These are phyloP conservation scores for Gamarada debralockiae DNA, from an alignment of 495 filamentous ascomycete genomes.

Conservation along the genomic window DNA sequence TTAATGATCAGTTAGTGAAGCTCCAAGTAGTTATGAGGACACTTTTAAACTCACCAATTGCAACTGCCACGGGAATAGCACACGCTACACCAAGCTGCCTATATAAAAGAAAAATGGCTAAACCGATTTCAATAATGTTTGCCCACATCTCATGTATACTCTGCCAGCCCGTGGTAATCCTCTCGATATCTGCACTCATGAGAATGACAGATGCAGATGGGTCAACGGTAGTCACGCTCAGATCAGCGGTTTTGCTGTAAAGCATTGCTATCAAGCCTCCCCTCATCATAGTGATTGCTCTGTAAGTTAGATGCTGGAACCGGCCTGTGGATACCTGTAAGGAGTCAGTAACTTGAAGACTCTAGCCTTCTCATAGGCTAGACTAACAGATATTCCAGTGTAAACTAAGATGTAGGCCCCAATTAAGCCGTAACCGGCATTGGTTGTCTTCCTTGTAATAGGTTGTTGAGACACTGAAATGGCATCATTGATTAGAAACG, in stretches of 20 bases:
- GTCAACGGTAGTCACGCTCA: slow-evolving; percentile 39
- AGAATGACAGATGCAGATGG: slow-evolving; percentile 55
- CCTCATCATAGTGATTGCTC: slow-evolving; percentile 50
- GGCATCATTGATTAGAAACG: slow-evolving; percentile 45
- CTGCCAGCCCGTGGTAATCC: slow-evolving; percentile 19
- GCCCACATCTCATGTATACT: slow-evolving; percentile 22
- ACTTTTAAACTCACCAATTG: slow-evolving; percentile 26
- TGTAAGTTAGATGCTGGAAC: slow-evolving; percentile 34
- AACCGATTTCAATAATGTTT: slow-evolving; percentile 21
- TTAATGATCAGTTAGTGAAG: background rate
- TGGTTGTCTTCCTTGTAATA: slow-evolving; percentile 8
- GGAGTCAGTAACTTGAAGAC: background rate
- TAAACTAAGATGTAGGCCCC: slow-evolving; percentile 61
- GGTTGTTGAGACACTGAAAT: slow-evolving; percentile 38
- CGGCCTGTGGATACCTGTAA: background rate
- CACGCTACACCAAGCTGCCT: slow-evolving; percentile 35
- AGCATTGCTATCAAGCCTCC: slow-evolving; percentile 48
- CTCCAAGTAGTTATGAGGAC: no score
- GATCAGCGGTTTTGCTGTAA: slow-evolving; percentile 44
- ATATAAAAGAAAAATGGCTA: slow-evolving; percentile 17
- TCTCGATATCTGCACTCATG: slow-evolving; percentile 51
- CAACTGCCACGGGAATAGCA: slow-evolving; percentile 11
- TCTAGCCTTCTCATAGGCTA: background rate
- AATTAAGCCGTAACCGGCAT: slow-evolving; percentile 58
- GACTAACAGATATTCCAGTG: slow-evolving; percentile 47